Conservation (phyloP, 169 alveolate genomes). For the Plasmodium adleri region DNA sequence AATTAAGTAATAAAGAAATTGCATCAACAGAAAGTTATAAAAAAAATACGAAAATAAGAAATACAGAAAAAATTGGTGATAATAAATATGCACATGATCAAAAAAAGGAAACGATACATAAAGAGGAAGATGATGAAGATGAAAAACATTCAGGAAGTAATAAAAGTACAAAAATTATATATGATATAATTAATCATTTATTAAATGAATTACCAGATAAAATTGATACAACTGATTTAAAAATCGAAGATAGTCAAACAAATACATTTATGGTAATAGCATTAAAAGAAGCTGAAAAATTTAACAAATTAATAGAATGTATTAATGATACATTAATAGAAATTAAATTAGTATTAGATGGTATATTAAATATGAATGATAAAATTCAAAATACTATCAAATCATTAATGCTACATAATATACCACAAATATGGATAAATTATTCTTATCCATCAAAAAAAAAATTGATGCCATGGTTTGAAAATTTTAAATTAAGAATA, state of each 20-base stretch:
- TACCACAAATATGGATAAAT: conserved; percentile 64
- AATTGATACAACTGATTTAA: conserved; percentile 79
- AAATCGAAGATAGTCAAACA: conserved; percentile 76
- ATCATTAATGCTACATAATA: conserved; percentile 61
- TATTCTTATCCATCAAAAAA: conserved; percentile 66
- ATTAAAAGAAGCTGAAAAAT: conserved; percentile 61
- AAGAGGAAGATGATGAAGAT: conserved; percentile 69
- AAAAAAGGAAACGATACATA: not conserved
- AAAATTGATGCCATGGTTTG: conserved; percentile 73
- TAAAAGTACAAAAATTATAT: conserved; percentile 88
- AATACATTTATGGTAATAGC: conserved; percentile 78
- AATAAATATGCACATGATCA: not conserved
- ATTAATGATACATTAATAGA: conserved; percentile 58
- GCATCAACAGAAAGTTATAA: conserved; percentile 44
- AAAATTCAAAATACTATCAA: conserved; percentile 57
- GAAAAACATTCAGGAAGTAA: conserved; percentile 84
- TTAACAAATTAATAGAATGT: conserved; percentile 56
- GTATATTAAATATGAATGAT: conserved; percentile 52
- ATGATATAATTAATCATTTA: conserved; percentile 87
- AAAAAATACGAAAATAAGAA: not conserved
- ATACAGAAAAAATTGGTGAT: not conserved
- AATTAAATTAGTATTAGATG: conserved; percentile 58
- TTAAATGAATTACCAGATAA: conserved; percentile 88
- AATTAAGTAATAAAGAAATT: conserved; percentile 60
- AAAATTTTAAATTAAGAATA: conserved; percentile 61